These are phyloP conservation scores for Pleurotus citrinopileatus DNA, from an alignment of 768 basidiomycete genomes.

Conservation along the genomic window DNA sequence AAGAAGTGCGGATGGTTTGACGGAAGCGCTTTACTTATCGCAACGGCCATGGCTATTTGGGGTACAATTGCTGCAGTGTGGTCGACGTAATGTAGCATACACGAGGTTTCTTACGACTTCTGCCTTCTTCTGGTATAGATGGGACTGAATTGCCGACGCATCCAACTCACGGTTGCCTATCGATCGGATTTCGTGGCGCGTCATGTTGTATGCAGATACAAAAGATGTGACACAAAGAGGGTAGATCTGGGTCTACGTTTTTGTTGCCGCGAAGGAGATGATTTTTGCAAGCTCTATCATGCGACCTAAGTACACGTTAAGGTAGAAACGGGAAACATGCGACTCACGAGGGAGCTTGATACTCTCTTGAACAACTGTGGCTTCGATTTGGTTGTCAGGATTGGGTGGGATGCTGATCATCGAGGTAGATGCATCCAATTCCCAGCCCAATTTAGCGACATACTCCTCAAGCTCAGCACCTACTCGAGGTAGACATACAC, in stretches of 20 bases:
- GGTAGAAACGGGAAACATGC: not conserved
- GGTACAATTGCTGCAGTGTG: slow-evolving; percentile 69
- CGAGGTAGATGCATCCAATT: slow-evolving; percentile 45
- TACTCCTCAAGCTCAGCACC: slow-evolving; percentile 59
- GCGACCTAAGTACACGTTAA: slow-evolving; percentile 6
- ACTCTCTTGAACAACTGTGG: slow-evolving; percentile 79
- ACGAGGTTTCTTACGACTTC: too few species aligned
- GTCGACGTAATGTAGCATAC: slow-evolving; percentile 23
- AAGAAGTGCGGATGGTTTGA: slow-evolving; percentile 51
- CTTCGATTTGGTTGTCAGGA: slow-evolving; percentile 86
- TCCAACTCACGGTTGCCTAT: too few species aligned
- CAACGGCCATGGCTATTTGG: slow-evolving; percentile 69
- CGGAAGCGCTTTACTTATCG: slow-evolving; percentile 46
- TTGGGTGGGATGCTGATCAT: slow-evolving; percentile 75
- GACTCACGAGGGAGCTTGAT: slow-evolving; percentile 78
- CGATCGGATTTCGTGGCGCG: not conserved
- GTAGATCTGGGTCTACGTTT: slow-evolving; percentile 36
- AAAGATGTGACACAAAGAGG: slow-evolving; percentile 4
- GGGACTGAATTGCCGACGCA: too few species aligned
- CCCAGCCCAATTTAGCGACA: slow-evolving; percentile 68
- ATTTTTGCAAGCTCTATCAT: slow-evolving; percentile 71
- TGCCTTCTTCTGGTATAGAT: too few species aligned
- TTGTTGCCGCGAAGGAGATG: slow-evolving; percentile 63
- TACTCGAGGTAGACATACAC: slow-evolving; percentile 16
- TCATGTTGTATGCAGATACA: slow-evolving; percentile 1